Base-by-base conservation (phyloP, 2,329 filamentous ascomycete genomes). In the Scedosporium aurantiacum region DNA sequence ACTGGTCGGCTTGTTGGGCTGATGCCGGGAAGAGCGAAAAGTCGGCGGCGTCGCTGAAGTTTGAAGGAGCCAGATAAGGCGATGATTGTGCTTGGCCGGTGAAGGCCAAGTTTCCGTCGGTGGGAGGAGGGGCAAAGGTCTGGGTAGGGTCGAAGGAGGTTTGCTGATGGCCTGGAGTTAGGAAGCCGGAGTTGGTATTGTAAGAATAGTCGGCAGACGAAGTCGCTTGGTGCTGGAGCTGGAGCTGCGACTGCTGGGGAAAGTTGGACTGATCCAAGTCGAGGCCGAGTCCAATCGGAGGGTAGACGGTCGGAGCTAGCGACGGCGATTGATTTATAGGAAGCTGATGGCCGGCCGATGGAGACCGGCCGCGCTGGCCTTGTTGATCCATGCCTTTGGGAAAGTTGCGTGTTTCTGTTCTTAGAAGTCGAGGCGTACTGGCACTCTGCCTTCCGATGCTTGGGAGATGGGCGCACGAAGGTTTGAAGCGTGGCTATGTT, bases 241-340 rank as follows among this genome's bases (percentile, higher is more conserved):
- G 32, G 14, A 37, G 32, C 32, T 37, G 32, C 32, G 32, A 10
- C 32, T 37, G 32, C 32, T 8, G 32, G 4, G 32, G 32, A 37
- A 67, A 52, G 67, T 76, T 66, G 40, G 76, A 74, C 68, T 79
- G 76, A 71, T 86, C 81, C 67, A 86, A 75, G 65, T 75, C 81
- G 69, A 87, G 78, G 69, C 82, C 83, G 66, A 86, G 77, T 68
- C 80, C 80, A 67, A 70, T 65, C 70, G 79, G 75, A 70, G 79
- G 77, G 68, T 80, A 82, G 67, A 78, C 78, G 73, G 74, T 80
- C 71, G 81, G 82, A 70, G 84, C 83, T 68, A 84, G 82, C 68
- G 85, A 87, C 73, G 84, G 84, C 66, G 77, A 81, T 72, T 84
- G 83, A 72, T 81, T 88, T 86, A 88, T 87, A 85, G 84, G 79